Evolutionary conservation across 176 grass and related monocot species (phyloP).

Genomic region (Neostapfia colusana): DNA sequence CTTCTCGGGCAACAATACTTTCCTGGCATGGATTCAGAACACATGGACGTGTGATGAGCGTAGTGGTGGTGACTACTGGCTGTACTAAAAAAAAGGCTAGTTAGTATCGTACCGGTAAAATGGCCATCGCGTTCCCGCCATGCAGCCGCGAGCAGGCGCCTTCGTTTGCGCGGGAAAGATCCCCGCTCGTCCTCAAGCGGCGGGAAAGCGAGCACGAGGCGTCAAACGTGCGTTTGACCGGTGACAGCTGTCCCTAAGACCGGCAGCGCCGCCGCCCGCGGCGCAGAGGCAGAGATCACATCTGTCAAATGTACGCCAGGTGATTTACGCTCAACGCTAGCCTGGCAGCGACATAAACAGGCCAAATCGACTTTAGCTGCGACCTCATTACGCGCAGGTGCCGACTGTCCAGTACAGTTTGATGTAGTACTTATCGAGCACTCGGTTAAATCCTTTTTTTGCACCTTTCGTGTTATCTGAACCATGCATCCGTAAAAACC

Average conservation of each 20-base stretch:
- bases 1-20: too few species aligned
- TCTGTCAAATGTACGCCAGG: conserved; percentile 10
- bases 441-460: too few species aligned
- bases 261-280: background rate
- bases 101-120: background rate
- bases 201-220: conserved; percentile 40
- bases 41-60: too few species aligned
- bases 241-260: conserved; percentile 30
- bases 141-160: background rate
- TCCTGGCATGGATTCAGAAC: too few species aligned
- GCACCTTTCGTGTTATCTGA: too few species aligned
- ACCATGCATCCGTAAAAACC: too few species aligned
- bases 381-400: background rate
- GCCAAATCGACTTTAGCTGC: background rate
- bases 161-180: conserved; percentile 49
- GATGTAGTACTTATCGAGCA: too few species aligned
- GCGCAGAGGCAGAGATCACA: background rate
- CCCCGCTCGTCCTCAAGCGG: background rate
- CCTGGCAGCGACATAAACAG: background rate
- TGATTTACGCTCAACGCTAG: background rate
- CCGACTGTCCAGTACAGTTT: background rate
- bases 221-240: conserved; percentile 40
- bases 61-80: too few species aligned
- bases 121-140: background rate
- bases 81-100: too few species aligned